Evolutionary conservation across 106 monocot genomes (phyloP).

Genomic region (Acorus calamus): DNA sequence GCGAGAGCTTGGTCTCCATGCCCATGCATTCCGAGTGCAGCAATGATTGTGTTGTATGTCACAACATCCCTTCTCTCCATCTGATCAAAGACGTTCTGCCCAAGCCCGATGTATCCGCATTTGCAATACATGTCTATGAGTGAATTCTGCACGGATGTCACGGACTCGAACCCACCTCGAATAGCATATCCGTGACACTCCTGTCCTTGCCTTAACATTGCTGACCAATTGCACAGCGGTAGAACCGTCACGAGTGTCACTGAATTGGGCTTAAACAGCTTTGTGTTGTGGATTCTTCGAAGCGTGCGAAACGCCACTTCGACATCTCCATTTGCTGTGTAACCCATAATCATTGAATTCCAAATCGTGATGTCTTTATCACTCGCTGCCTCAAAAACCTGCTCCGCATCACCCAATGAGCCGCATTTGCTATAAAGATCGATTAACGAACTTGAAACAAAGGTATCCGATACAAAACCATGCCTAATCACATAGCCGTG

Average conservation of each 20-base stretch:
- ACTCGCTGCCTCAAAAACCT: conserved; percentile 11
- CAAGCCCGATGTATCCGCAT: conserved; percentile 30
- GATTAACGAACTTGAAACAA: conserved; percentile 37
- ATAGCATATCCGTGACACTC: conserved; percentile 36
- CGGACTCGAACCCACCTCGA: conserved; percentile 10
- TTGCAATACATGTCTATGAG: conserved; percentile 63
- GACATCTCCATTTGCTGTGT: conserved; percentile 19
- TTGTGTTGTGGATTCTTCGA: conserved; percentile 6
- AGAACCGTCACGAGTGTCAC: conserved; percentile 43
- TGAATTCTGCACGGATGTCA: conserved; percentile 35
- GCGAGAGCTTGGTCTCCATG: conserved; percentile 20
- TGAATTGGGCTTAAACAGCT: conserved; percentile 17
- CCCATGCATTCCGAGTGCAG: conserved; percentile 45
- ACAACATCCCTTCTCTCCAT: conserved; percentile 30
- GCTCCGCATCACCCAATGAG: conserved; percentile 20
- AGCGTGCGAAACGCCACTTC: conserved; percentile 24
- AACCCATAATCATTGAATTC: conserved; percentile 53
- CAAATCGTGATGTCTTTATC: conserved; percentile 34
- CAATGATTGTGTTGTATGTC: conserved; percentile 50
- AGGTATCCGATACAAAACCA: conserved; percentile 20
- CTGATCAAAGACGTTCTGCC: conserved; percentile 20
- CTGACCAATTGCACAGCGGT: conserved; percentile 31
- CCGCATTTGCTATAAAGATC: conserved; percentile 45
- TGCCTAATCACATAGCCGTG: conserved; percentile 36
- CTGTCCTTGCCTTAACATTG: conserved; percentile 48